A percentile compares a stretch with the other conserved stretches of the same genome.
These are phyloP conservation scores for Pyrenochaeta sp. DNA, from an alignment of 2,329 filamentous ascomycete species.

Conservation along the genomic window DNA sequence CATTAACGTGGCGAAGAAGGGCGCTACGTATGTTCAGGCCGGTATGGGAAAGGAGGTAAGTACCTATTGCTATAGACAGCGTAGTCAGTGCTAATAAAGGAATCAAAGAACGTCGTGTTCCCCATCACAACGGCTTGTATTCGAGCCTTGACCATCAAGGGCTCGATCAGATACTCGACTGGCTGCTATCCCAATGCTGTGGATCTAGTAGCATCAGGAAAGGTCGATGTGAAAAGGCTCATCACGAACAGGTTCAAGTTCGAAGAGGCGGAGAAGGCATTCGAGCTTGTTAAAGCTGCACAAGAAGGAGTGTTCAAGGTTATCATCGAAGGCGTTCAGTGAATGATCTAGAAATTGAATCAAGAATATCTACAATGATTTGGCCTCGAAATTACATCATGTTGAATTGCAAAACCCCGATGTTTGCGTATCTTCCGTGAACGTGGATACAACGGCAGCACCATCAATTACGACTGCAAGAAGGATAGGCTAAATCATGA, in stretches of 20 bases:
- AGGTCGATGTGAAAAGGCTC: constrained; percentile 53
- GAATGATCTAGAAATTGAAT: constrained; percentile 37
- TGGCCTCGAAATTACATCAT: no score
- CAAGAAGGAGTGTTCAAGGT: constrained; percentile 55
- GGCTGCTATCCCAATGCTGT: constrained; percentile 62
- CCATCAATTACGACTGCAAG: no score
- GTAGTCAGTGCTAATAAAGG: background rate
- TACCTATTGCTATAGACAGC: background rate
- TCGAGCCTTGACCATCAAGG: constrained; percentile 58
- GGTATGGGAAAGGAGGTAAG: constrained; percentile 36
- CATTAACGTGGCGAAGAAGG: constrained; percentile 24
- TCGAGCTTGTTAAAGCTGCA: constrained; percentile 54
- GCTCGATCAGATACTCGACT: constrained; percentile 61
- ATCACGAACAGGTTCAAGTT: constrained; percentile 55
- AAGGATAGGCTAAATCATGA: no score
- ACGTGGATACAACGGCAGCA: no score
- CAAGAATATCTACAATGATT: no score
- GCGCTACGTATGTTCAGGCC: constrained; percentile 31
- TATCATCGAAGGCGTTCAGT: constrained; percentile 57
- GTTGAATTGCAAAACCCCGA: no score
- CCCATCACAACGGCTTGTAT: constrained; percentile 55
- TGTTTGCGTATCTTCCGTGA: no score
- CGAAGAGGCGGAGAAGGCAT: constrained; percentile 59
- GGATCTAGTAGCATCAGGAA: constrained; percentile 59
- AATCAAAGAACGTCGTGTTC: background rate